These are phyloP conservation scores for Lasiosphaeria miniovina DNA, from an alignment of 495 filamentous ascomycete genomes.

Conservation along the genomic window DNA sequence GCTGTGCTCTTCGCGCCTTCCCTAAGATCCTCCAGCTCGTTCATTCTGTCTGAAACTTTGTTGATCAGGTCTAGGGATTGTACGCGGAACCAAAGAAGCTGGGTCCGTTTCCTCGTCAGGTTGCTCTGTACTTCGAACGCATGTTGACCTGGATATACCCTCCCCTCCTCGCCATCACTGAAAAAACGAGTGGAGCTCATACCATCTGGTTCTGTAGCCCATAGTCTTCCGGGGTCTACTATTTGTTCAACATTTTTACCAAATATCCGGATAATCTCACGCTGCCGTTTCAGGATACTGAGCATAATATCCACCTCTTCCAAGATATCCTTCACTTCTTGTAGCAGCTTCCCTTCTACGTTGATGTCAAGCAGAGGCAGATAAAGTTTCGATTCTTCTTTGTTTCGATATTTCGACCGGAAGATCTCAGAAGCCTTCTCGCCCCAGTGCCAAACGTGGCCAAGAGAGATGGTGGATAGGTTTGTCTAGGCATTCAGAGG, in stretches of 20 bases:
- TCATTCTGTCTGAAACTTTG: constrained; percentile 13
- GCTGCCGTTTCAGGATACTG: constrained; percentile 53
- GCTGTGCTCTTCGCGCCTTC: constrained; percentile 22
- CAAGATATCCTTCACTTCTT: constrained; percentile 68
- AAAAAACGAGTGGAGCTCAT: background rate
- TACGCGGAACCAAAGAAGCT: constrained; percentile 20
- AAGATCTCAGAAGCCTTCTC: constrained; percentile 27
- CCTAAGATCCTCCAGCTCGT: constrained; percentile 28
- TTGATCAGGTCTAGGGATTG: constrained; percentile 20
- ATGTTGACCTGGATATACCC: background rate
- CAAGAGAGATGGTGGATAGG: constrained; percentile 35
- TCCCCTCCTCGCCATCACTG: background rate
- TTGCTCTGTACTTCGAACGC: background rate
- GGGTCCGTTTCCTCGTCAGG: constrained; percentile 12
- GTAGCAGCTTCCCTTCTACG: constrained; percentile 60
- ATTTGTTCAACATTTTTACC: constrained; percentile 50
- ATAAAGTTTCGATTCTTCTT: constrained; percentile 34
- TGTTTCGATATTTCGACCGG: constrained; percentile 26
- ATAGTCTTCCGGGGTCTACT: constrained; percentile 23
- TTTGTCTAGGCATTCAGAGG: constrained; percentile 23
- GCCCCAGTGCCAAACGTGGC: constrained; percentile 38
- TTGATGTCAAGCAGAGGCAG: constrained; percentile 61
- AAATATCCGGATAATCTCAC: constrained; percentile 56
- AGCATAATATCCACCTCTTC: constrained; percentile 73
- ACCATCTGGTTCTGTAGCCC: constrained; percentile 8